Percentiles rank a stretch among this genome's conserved stretches.
Evolutionary conservation across 179 eudicot species (phyloP).

Genomic region (Heliamphora pulchella): DNA sequence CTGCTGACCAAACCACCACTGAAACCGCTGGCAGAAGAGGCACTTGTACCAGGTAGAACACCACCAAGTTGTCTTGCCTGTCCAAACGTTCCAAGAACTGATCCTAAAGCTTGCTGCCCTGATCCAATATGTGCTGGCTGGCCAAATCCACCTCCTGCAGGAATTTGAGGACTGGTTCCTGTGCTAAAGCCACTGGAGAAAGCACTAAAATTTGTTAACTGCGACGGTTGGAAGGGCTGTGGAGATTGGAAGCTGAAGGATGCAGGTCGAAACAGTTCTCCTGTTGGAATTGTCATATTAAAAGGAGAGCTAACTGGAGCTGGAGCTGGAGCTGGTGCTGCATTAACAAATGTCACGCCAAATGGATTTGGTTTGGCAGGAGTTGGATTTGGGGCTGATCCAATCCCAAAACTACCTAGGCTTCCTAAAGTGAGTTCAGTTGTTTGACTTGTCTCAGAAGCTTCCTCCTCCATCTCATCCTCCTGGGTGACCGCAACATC

Average conservation of each 20-base stretch:
- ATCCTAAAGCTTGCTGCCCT: constrained; percentile 87
- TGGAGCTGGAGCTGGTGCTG: constrained; percentile 24
- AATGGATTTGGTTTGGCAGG: constrained; percentile 62
- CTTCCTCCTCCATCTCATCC: constrained; percentile 99
- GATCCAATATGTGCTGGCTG: constrained; percentile 70
- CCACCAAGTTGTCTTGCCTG: constrained; percentile 93
- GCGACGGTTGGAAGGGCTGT: constrained; percentile 51
- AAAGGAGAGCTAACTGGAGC: constrained; percentile 25
- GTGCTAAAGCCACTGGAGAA: constrained; percentile 46
- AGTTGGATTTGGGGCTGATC: constrained; percentile 41
- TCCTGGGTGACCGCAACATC: constrained; percentile 42
- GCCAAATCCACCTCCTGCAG: constrained; percentile 64
- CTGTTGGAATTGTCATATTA: constrained; percentile 44
- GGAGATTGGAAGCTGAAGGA: constrained; percentile 71
- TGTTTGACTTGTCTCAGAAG: constrained; percentile 58
- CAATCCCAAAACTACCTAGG: constrained; percentile 77
- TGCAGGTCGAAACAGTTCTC: constrained; percentile 84
- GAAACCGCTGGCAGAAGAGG: constrained; percentile 25
- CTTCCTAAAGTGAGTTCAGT: constrained; percentile 51
- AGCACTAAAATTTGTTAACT: constrained; percentile 35
- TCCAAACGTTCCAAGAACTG: constrained; percentile 94
- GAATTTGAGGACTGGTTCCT: constrained; percentile 33
- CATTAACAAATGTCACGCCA: constrained; percentile 37
- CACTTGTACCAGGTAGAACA: constrained; percentile 32
- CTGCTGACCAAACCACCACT: constrained; percentile 40